Evolutionary conservation across 768 basidiomycete species (phyloP), one percentile per base, ranked within the genome.

Genomic region (Tricholoma terreum): DNA sequence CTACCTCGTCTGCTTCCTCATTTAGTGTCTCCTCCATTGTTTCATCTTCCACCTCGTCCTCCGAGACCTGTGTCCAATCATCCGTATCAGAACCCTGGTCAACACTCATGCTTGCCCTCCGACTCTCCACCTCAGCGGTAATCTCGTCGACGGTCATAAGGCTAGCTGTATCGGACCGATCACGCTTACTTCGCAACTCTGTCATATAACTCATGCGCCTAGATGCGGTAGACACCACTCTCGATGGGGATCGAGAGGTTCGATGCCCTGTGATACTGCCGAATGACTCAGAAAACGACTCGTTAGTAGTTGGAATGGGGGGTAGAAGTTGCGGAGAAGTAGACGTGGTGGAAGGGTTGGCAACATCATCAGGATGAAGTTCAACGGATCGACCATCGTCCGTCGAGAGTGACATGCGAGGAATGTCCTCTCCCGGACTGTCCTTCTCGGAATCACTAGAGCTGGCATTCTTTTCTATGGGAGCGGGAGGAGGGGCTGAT

Each of bases 141-240:
- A 99, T 97, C 73, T 99, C 94, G 66, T 99, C 96, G 21, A 99
- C 92, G 0, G 96, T 99, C 72, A 98, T 81, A 65, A 98, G 74
- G 63, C 91, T 94, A 4, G 92, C 92, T 7, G 93, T 92, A 66
- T 96, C 94, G 0, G 90, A 90, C 36, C 82, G 79, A 65, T 97
- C 93, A 19, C 90, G 85, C 69, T 86, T 90, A 69, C 84, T 90
- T 58, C 90, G 79, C 55, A 92, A 69, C 66, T 93, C 91, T 1
- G 87, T 89, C 76, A 90, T 87, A 68, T 84, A 88, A 67, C 91
- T 93, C 77, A 86, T 80, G 4, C 92, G 84, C 61, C 82, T 84
- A 35, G 82, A 87, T 40, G 80, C 78, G 50, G 75, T 75, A 14
- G 82, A 82, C 53, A 73, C 63, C 8, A 80, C 65, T 50, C 76